Evolutionary conservation across 768 basidiomycete genomes (phyloP).

Genomic region (Mrakia blollopis): DNA sequence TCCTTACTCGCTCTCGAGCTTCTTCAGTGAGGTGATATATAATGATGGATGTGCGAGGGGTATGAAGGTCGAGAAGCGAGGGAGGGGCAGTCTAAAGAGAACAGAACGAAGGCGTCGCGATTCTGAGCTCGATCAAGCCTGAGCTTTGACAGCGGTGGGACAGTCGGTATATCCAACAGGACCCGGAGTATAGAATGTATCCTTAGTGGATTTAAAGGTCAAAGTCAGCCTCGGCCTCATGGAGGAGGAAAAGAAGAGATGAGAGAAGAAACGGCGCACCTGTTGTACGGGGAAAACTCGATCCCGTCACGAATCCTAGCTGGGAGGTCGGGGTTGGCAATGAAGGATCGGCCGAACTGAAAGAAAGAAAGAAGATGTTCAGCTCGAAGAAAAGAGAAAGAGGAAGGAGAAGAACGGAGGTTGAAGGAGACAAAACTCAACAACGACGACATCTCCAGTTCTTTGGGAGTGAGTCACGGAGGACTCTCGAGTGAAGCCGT

Average conservation of each 20-base stretch:
- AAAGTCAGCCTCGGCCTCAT: conserved; percentile 53
- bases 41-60: too few relatives aligned
- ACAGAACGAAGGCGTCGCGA: too few relatives aligned
- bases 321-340: conserved; percentile 36
- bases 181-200: conserved; percentile 35
- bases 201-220: conserved; percentile 55
- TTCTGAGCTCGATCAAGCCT: conserved; percentile 48
- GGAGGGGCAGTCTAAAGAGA: too few relatives aligned
- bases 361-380: too few relatives aligned
- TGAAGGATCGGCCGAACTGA: conserved; percentile 35
- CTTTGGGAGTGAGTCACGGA: conserved; percentile 29
- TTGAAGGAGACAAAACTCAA: too few relatives aligned
- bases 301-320: conserved; percentile 29
- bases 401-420: too few relatives aligned
- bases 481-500: conserved; percentile 31
- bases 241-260: conserved; percentile 24
- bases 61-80: too few relatives aligned
- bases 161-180: conserved; percentile 36
- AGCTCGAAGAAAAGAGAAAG: too few relatives aligned
- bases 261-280: too few relatives aligned
- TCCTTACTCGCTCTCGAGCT: too few relatives aligned
- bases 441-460: conserved; percentile 34
- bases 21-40: too few relatives aligned
- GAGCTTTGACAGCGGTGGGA: conserved; percentile 11
- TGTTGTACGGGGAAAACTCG: conserved; percentile 32